phyloP scores from a whole-genome alignment of 192 early-diverging fungal species.

The Linnemannia exigua region DNA sequence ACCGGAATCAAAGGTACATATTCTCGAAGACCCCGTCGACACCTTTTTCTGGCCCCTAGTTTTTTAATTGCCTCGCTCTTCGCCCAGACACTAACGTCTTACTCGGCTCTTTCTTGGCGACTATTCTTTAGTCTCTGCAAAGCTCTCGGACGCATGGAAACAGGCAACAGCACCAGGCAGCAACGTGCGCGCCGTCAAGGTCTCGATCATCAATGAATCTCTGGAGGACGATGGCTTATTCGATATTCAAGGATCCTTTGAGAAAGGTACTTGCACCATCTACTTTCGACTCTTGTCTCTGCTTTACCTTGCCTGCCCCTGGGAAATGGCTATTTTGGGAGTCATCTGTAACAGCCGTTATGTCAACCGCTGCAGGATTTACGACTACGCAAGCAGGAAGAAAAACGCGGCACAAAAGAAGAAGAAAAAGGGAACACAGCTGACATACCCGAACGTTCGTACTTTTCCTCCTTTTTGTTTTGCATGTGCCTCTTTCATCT shows the following conservation, averaged over 20 bases:
- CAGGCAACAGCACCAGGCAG: constrained; percentile 22
- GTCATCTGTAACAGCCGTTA: neutral
- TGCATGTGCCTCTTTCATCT: neutral
- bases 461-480: neutral
- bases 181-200: constrained; percentile 61
- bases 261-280: constrained; percentile 38
- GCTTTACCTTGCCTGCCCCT: neutral
- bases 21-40: neutral
- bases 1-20: constrained; percentile 52
- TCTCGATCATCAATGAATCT: constrained; percentile 62
- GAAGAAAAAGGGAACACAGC: neutral
- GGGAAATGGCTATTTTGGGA: neutral
- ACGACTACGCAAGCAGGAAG: neutral
- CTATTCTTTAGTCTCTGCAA: constrained; percentile 46
- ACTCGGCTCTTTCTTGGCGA: neutral
- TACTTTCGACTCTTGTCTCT: neutral
- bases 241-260: constrained; percentile 57
- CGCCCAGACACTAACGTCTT: neutral
- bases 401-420: too few relatives aligned
- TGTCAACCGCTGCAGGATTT: neutral
- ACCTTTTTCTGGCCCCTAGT: neutral
- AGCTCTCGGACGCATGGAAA: constrained; percentile 43
- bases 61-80: neutral
- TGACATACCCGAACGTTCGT: neutral
- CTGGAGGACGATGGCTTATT: constrained; percentile 58